Evolutionary conservation across 495 filamentous ascomycete genomes (phyloP), one percentile per base, ranked within the genome.

Genomic region (Lasiosphaeris hirsuta): DNA sequence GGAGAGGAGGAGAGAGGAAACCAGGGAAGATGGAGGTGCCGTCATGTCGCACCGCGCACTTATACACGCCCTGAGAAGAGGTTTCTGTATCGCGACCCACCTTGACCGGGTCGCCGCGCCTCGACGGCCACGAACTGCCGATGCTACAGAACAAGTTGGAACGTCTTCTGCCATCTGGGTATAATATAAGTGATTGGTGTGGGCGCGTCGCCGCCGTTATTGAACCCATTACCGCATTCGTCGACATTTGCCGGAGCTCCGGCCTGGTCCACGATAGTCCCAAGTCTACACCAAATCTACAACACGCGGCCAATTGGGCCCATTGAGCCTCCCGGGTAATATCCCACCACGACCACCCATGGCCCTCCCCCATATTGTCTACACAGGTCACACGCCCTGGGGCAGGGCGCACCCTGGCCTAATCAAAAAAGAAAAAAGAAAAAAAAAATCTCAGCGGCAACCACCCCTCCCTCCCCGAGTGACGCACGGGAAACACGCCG

Each of bases 211-310:
- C 40, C 47, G 45, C 35, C 57, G 63, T 73, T 65, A 75, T 72
- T 75, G 65, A 63, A 51, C 56, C 59, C 58, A 65, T 67, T 74
- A 65, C 71, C 68, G 63, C 57, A 63, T 72, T 71, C 50, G 68
- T 67, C 50, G 23, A 65, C 63, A 69, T 61, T 67, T 73, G 72
- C 69, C 71, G 71, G 69, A 59, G 61, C 62, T 74, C 72, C 72
- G 74, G 62, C 23, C 46, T 55, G 34, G 39, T 37, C 52, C n/a
- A n/a, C n/a, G n/a, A n/a, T n/a, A n/a, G n/a, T n/a, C n/a, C n/a
- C n/a, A n/a, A n/a, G n/a, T n/a, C n/a, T n/a, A n/a, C n/a, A n/a
- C n/a, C n/a, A n/a, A n/a, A n/a, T n/a, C n/a, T n/a, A n/a, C n/a
- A n/a, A n/a, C n/a, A n/a, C n/a, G n/a, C n/a, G n/a, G n/a, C n/a